These are phyloP conservation scores for Murraya paniculata DNA, from an alignment of 345 rosid genomes.

Conservation along the genomic window DNA sequence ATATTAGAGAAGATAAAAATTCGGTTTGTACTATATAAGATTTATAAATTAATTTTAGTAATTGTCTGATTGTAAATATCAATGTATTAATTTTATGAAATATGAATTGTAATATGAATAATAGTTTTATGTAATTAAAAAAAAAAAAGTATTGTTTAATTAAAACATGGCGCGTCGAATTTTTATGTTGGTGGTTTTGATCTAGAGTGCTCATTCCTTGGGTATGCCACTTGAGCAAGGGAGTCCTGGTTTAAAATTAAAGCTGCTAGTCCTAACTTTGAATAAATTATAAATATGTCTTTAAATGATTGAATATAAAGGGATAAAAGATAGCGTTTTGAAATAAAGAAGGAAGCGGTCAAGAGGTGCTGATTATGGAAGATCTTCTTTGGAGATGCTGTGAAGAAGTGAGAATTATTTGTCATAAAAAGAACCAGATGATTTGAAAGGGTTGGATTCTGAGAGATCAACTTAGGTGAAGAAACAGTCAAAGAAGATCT, in stretches of 20 bases:
- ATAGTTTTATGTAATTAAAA: too few relatives aligned
- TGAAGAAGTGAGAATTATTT: background rate
- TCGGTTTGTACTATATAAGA: too few relatives aligned
- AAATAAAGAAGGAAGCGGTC: background rate
- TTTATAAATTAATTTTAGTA: too few relatives aligned
- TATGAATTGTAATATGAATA: too few relatives aligned
- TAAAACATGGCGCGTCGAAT: background rate
- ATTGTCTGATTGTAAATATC: too few relatives aligned
- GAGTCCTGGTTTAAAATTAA: background rate
- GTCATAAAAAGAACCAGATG: constrained; percentile 6
- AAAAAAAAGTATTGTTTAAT: too few relatives aligned
- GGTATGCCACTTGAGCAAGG: background rate
- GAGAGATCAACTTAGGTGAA: constrained; percentile 22
- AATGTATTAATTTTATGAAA: too few relatives aligned
- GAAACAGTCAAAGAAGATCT: constrained; percentile 24
- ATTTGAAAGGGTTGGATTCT: constrained; percentile 31
- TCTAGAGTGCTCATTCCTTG: background rate
- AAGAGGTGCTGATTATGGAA: background rate
- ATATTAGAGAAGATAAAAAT: too few relatives aligned
- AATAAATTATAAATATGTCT: background rate
- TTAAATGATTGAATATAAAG: background rate
- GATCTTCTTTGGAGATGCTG: constrained; percentile 1
- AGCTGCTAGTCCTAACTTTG: background rate
- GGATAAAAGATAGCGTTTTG: background rate
- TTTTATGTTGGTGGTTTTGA: background rate